Conservation (phyloP, 2,329 filamentous ascomycete genomes). For the Lithohypha guttulata region DNA sequence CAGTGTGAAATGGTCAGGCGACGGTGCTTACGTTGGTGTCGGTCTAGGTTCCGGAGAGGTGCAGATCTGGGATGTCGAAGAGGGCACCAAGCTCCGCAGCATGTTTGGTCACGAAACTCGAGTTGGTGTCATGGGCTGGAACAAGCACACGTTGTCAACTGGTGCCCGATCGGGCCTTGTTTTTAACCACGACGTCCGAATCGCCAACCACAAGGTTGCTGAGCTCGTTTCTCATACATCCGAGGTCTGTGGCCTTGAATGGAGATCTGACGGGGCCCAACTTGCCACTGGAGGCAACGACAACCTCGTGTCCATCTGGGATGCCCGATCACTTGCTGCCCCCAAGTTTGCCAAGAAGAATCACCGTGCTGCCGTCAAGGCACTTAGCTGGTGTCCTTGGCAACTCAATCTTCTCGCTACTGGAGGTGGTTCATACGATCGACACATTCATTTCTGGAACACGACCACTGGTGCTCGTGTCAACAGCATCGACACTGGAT, state of each 20-base stretch:
- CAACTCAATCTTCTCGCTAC: constrained; percentile 94
- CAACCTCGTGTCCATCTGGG: constrained; percentile 98
- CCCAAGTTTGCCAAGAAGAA: constrained; percentile 99
- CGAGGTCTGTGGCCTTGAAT: constrained; percentile 95
- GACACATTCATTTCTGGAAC: constrained; percentile 99
- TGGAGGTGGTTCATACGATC: constrained; percentile 89
- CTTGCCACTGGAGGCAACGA: constrained; percentile 96
- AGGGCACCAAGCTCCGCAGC: constrained; percentile 88
- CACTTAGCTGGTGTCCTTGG: constrained; percentile 97
- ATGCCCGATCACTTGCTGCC: constrained; percentile 80
- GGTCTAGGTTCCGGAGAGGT: constrained; percentile 92
- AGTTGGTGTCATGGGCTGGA: constrained; percentile 98
- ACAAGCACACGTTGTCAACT: constrained; percentile 93
- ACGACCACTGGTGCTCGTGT: constrained; percentile 92
- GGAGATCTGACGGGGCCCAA: constrained; percentile 92
- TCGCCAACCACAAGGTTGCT: constrained; percentile 94
- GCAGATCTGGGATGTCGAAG: constrained; percentile 69
- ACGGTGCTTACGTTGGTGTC: constrained; percentile 91
- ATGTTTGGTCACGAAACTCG: constrained; percentile 97
- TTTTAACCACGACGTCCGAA: constrained; percentile 87
- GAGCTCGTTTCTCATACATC: constrained; percentile 96
- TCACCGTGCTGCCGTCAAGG: constrained; percentile 97
- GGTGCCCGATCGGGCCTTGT: constrained; percentile 90
- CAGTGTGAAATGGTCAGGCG: constrained; percentile 97
- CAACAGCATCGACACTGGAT: constrained; percentile 98